These are phyloP conservation scores for Ceratocystis ficicola DNA, from an alignment of 2,329 filamentous ascomycete species.

Conservation along the genomic window DNA sequence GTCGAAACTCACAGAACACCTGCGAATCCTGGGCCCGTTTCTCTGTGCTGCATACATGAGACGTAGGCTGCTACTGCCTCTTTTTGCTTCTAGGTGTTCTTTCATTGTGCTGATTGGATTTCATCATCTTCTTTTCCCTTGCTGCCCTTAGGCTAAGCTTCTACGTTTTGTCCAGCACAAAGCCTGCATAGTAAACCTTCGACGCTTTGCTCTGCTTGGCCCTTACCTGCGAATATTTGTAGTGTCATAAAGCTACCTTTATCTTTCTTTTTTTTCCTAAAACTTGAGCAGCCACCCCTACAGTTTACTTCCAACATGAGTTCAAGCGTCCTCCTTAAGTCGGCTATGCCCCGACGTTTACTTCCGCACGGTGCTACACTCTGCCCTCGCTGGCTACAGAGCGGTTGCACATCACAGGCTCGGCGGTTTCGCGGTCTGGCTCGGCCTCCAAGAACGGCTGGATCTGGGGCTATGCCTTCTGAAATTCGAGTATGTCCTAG, in stretches of 20 bases:
- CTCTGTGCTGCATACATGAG: neutral
- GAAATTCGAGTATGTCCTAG: constrained; percentile 1
- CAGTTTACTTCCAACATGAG: constrained; percentile 33
- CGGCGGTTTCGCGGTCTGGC: constrained; percentile 26
- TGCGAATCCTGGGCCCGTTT: constrained; percentile 15
- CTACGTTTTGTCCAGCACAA: too few species aligned
- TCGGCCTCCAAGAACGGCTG: constrained; percentile 15
- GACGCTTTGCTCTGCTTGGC: too few species aligned
- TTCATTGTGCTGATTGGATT: neutral
- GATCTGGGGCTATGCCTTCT: constrained; percentile 1
- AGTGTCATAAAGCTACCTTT: neutral
- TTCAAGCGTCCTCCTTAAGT: constrained; percentile 37
- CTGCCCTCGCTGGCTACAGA: constrained; percentile 33
- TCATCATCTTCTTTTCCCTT: too few species aligned
- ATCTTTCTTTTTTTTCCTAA: neutral
- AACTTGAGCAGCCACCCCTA: neutral
- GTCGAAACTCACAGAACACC: constrained; percentile 21
- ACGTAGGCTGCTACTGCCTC: neutral
- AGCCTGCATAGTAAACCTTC: too few species aligned
- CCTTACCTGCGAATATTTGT: too few species aligned
- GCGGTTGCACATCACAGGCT: constrained; percentile 30
- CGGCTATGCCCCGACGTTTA: constrained; percentile 36
- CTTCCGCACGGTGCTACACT: constrained; percentile 34
- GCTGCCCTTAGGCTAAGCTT: too few species aligned
- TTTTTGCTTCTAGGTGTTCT: constrained; percentile 10